Evolutionary conservation across 495 filamentous ascomycete species (phyloP).

Genomic region (Aspergillus olivimuriae): DNA sequence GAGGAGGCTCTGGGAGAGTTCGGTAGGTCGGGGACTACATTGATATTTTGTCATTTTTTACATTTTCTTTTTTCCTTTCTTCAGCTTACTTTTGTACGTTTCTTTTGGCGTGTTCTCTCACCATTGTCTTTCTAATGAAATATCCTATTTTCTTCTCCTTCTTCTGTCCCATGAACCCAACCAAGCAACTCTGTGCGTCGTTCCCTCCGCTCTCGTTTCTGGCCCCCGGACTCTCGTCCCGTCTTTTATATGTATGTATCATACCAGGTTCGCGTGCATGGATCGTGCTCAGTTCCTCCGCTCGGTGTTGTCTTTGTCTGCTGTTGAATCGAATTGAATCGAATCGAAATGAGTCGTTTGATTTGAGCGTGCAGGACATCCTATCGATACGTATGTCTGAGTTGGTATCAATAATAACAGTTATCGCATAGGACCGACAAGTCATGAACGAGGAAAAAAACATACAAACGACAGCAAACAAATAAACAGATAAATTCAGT

Average conservation of each 20-base stretch:
- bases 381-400: neutral
- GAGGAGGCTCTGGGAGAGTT: neutral
- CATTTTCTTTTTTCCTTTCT: conserved; percentile 1
- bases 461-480: neutral
- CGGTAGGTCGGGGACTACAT: neutral
- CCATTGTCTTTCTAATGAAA: neutral
- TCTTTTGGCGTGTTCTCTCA: neutral
- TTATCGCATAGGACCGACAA: neutral
- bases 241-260: conserved; percentile 1
- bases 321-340: no score
- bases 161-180: conserved; percentile 5
- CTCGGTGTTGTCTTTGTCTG: no score
- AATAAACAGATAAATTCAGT: neutral
- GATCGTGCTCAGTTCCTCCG: neutral
- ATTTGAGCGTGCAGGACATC: neutral
- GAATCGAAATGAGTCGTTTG: neutral
- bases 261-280: neutral
- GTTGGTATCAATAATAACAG: neutral
- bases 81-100: conserved; percentile 4
- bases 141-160: conserved; percentile 7
- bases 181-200: conserved; percentile 8
- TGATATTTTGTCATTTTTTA: neutral
- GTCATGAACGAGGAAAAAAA: neutral
- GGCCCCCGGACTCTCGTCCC: conserved; percentile 3
- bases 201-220: conserved; percentile 5